These are phyloP conservation scores for Tuber aestivum DNA, from an alignment of 495 filamentous ascomycete species.

Conservation along the genomic window DNA sequence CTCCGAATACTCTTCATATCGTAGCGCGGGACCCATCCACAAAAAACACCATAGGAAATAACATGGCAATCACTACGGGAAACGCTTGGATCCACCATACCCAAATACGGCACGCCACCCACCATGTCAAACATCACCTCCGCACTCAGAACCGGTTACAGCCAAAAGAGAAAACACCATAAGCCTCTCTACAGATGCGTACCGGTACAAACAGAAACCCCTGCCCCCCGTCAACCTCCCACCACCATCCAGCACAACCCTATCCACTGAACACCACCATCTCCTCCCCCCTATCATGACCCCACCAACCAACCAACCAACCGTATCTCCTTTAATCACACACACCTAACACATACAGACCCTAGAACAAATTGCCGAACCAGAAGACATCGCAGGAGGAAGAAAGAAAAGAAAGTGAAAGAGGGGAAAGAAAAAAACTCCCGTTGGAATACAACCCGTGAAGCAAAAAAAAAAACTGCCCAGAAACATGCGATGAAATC, in stretches of 20 bases:
- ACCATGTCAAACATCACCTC: neutral
- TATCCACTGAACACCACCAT: neutral
- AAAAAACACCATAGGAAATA: neutral
- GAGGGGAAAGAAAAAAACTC: neutral
- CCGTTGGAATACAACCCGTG: neutral
- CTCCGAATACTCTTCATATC: neutral
- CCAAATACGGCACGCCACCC: neutral
- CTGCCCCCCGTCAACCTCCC: neutral
- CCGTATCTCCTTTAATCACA: neutral
- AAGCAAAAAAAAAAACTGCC: neutral
- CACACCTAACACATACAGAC: neutral
- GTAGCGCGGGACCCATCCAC: neutral
- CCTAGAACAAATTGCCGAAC: neutral
- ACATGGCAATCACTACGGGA: neutral
- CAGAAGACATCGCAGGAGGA: neutral
- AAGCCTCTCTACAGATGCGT: neutral
- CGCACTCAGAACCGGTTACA: neutral
- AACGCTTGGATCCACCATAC: neutral
- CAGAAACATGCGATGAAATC: neutral
- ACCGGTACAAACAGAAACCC: neutral
- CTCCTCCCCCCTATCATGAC: neutral
- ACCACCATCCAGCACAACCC: neutral
- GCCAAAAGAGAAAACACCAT: neutral
- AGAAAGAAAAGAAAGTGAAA: neutral
- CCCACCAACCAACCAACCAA: neutral